Evolutionary conservation across 225 moss, liverwort and hornwort genomes (phyloP), one percentile per base, ranked within the genome.

Genomic region (Thuidium tamariscinum): DNA sequence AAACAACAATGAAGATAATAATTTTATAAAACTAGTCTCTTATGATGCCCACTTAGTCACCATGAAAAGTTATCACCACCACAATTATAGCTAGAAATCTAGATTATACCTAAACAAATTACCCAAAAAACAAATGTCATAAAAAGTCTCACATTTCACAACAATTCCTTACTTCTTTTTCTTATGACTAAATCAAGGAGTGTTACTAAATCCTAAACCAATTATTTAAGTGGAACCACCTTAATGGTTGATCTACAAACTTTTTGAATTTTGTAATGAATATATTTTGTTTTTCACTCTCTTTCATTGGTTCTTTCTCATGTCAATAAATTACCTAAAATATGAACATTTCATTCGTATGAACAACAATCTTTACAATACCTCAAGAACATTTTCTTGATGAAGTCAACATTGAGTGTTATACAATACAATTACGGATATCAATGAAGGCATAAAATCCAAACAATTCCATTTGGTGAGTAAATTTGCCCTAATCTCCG

Each of bases 391-490:
- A 30, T 30, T 32, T 73, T 73, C 19, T 48, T 73, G 19, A 0
- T 72, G 0, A 19, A 30, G 30, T 2, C 5, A 0, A 3, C 51
- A 74, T 19, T 34, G 2, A 73, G 9, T 44, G 44, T 44, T 44
- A 9, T 44, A 44, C 9, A 44, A 9, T 44, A 1, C 30, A 46
- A 48, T 48, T 7, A 48, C 0, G 4, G 6, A 72, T 18, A 30
- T 72, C 18, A 72, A 30, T 2, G 0, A 41, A 41, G 41, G 41
- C 15, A 69, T 41, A 10, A 16, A n/a, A 10, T 16, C 42, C 27
- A 73, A 48, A 11, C 2, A 18, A 1, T 18, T 17, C 4, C 7
- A 17, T 27, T 1, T 0, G 1, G 1, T 9, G 3, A 0, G 16
- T 8, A 30, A 30, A 46, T 2, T 30, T 3, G 8, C 2, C 7